phyloP scores from a whole-genome alignment of 2,329 filamentous ascomycete species.

The Elsinoe necatrix region DNA sequence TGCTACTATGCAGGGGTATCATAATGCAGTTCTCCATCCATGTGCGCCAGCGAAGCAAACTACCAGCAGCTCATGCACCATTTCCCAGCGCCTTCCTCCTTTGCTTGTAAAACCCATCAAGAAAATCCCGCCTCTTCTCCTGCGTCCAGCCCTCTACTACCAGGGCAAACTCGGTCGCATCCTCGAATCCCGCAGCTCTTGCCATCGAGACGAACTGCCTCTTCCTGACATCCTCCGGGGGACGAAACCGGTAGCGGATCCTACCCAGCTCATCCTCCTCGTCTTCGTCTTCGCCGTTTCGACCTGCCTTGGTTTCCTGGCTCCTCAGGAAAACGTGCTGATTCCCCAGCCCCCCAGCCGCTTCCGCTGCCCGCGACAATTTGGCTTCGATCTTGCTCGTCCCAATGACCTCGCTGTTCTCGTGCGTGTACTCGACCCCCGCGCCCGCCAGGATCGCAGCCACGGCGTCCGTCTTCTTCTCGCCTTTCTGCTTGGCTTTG shows the following conservation, averaged over 20 bases:
- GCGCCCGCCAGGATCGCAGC: constrained; percentile 81
- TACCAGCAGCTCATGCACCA: not conserved
- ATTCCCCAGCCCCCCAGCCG: constrained; percentile 47
- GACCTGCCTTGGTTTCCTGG: not conserved
- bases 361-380: constrained; percentile 67
- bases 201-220: constrained; percentile 92
- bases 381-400: constrained; percentile 84
- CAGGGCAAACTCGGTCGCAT: constrained; percentile 75
- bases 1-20: not conserved
- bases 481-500: constrained; percentile 26
- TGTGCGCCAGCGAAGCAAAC: not conserved
- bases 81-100: constrained; percentile 46
- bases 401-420: constrained; percentile 92
- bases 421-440: constrained; percentile 90
- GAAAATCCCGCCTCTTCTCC: constrained; percentile 65
- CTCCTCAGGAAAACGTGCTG: constrained; percentile 46
- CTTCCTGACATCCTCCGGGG: constrained; percentile 62
- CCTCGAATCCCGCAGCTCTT: constrained; percentile 60
- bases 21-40: not conserved
- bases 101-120: constrained; percentile 70
- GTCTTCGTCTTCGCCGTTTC: constrained; percentile 10
- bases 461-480: constrained; percentile 60
- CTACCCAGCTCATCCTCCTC: constrained; percentile 24
- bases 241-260: constrained; percentile 57
- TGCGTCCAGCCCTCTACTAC: constrained; percentile 87